Base-by-base conservation (phyloP, 179 eudicot species). In the Beta macrorhiza region DNA sequence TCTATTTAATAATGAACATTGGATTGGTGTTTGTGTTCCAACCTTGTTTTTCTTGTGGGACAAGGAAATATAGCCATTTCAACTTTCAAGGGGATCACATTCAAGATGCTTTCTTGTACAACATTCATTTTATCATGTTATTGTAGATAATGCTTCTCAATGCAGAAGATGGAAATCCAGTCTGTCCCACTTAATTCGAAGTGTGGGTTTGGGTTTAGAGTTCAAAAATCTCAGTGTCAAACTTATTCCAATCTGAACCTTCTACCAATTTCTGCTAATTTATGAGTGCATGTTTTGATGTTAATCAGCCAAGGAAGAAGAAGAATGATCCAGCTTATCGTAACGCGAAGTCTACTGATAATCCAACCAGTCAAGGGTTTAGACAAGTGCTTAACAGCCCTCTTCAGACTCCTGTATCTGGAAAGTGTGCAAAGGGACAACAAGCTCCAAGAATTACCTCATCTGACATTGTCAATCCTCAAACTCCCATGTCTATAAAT, bases 271-370 rank as follows among this genome's bases (percentile, higher is more conserved):
- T 63, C 32, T 78, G 1, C 72, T 67, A 29, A 62, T 58, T 65
- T 79, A 78, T 58, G 67, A 47, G 56, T 81, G 79, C n/a, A 20
- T 12, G 71, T 51, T 20, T 80, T 80, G 47, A 67, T 82, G 55
- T 84, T 80, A 75, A 78, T 67, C 85, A 93, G 94, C 91, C 91
- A 82, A 70, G 87, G 80, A 93, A 94, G 90, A 87, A 93, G 82
- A 94, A 94, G 85, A 86, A 47, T 64, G 94, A 86, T 32, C 55
- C 80, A 77, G 82, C 86, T 74, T 88, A 87, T 14, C 76, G 68
- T 77, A 92, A 84, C 86, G 87, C 83, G 12, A 91, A 88, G 83
- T 85, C 88, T 55, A 82, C 78, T 55, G 88, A 86, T 67, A 84
- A 78, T 83, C 81, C 87, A 51, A 81, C 86, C 25, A 87, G 71